Evolutionary conservation across 2,329 filamentous ascomycete species (phyloP).

Genomic region (Aurifilum marmelostoma): DNA sequence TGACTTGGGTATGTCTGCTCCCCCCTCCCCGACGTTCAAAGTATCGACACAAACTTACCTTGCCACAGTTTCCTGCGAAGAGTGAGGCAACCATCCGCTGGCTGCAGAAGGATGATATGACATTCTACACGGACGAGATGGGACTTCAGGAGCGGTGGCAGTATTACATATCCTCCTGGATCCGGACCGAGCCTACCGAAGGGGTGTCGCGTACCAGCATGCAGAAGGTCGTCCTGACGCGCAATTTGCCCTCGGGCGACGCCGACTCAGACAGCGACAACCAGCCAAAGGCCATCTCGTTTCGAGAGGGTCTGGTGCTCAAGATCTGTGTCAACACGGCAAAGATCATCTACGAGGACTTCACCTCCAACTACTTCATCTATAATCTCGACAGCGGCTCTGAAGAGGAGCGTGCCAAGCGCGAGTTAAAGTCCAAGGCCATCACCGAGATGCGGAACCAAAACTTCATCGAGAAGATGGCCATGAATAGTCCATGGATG

Average conservation of each 20-base stretch:
- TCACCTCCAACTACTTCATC: conserved; percentile 71
- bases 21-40: neutral
- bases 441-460: conserved; percentile 47
- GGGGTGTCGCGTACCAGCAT: conserved; percentile 69
- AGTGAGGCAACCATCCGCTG: conserved; percentile 73
- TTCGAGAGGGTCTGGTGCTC: conserved; percentile 69
- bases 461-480: conserved; percentile 73
- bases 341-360: conserved; percentile 76
- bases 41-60: conserved; percentile 14
- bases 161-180: conserved; percentile 93
- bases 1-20: conserved; percentile 77
- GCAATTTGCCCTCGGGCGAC: conserved; percentile 68
- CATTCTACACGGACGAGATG: conserved; percentile 88
- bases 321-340: conserved; percentile 78
- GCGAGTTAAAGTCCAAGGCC: conserved; percentile 47
- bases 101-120: conserved; percentile 69
- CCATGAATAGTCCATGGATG: conserved; percentile 80
- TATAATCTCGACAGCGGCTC: conserved; percentile 71
- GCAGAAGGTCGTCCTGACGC: conserved; percentile 69
- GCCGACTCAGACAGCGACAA: conserved; percentile 66
- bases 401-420: conserved; percentile 66
- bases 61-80: conserved; percentile 64
- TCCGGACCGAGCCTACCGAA: conserved; percentile 86
- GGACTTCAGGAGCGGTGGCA: conserved; percentile 84
- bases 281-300: conserved; percentile 63